These are phyloP conservation scores for Massarina eburnea DNA, from an alignment of 2,329 filamentous ascomycete species.

Conservation along the genomic window DNA sequence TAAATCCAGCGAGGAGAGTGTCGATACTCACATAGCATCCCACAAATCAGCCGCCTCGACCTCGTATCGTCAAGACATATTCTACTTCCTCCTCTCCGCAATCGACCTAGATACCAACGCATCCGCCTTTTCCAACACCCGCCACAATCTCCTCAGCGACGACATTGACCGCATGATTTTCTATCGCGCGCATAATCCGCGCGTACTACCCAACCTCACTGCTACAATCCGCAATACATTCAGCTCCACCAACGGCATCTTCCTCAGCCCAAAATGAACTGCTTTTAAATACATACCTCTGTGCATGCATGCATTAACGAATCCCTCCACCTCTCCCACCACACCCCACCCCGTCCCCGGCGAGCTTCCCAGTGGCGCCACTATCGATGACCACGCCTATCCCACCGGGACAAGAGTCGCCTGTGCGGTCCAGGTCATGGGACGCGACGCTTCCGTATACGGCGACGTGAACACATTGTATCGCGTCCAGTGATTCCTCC, in stretches of 20 bases:
- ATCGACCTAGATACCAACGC: constrained; percentile 43
- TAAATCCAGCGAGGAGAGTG: constrained; percentile 8
- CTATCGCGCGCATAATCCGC: constrained; percentile 11
- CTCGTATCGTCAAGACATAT: constrained; percentile 36
- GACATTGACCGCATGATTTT: constrained; percentile 9
- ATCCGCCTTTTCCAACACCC: constrained; percentile 27
- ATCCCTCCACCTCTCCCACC: constrained; percentile 7
- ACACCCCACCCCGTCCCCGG: constrained; percentile 11
- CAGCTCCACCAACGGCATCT: constrained; percentile 5
- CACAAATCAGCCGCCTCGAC: constrained; percentile 1
- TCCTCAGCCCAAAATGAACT: constrained; percentile 3
- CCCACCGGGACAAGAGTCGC: constrained; percentile 17
- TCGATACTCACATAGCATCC: constrained; percentile 9
- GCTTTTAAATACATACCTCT: constrained; percentile 11
- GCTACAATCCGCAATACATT: constrained; percentile 10
- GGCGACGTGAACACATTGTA: constrained; percentile 12
- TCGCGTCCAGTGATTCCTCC: constrained; percentile 3
- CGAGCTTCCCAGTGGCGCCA: constrained; percentile 14
- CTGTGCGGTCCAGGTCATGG: constrained; percentile 12
- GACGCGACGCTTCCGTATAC: constrained; percentile 8
- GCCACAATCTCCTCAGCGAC: constrained; percentile 36
- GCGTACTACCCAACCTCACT: constrained; percentile 3
- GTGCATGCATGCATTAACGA: constrained; percentile 14
- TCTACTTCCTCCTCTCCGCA: constrained; percentile 43
- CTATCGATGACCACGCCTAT: constrained; percentile 11